Conservation (phyloP, 1,284 basidiomycete species). For the Malassezia restricta region DNA sequence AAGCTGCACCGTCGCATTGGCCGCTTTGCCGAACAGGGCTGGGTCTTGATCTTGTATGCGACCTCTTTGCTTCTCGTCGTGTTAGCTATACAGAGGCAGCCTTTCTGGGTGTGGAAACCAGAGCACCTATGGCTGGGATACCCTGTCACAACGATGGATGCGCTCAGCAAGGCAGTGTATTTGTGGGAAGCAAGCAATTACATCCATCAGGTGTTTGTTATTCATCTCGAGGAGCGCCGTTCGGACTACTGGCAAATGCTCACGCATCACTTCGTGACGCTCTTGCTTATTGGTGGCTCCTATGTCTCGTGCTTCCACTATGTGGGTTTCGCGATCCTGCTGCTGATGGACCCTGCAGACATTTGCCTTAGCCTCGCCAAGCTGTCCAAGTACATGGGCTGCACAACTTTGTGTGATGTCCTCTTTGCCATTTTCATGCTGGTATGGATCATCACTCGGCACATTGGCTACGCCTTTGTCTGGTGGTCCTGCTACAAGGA, state of each 20-base stretch:
- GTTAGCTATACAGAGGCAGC: slow-evolving; percentile 50
- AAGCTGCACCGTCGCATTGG: slow-evolving; percentile 50
- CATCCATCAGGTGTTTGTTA: slow-evolving; percentile 75
- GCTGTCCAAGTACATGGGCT: slow-evolving; percentile 73
- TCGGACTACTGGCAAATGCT: slow-evolving; percentile 96
- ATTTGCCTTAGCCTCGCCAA: slow-evolving; percentile 72
- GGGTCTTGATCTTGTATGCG: slow-evolving; percentile 70
- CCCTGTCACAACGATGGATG: slow-evolving; percentile 66
- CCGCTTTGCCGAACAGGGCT: slow-evolving; percentile 89
- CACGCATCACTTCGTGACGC: slow-evolving; percentile 81
- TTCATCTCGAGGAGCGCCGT: slow-evolving; percentile 78
- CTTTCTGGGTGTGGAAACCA: slow-evolving; percentile 59
- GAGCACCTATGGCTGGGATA: slow-evolving; percentile 66
- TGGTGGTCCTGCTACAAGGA: slow-evolving; percentile 28
- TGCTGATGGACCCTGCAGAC: slow-evolving; percentile 86
- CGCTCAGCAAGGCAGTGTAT: slow-evolving; percentile 59
- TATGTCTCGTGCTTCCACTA: slow-evolving; percentile 76
- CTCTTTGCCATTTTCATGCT: slow-evolving; percentile 60
- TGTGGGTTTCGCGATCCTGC: slow-evolving; percentile 73
- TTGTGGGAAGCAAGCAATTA: slow-evolving; percentile 85
- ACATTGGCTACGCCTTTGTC: slow-evolving; percentile 31
- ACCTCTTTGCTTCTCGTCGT: slow-evolving; percentile 67
- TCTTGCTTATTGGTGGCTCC: slow-evolving; percentile 62
- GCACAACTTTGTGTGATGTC: slow-evolving; percentile 59
- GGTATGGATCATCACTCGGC: slow-evolving; percentile 35